Percentiles rank a stretch among this genome's conserved stretches.
These are phyloP conservation scores for Aspergillus pseudotamarii DNA, from an alignment of 2,329 filamentous ascomycete species.

Conservation along the genomic window DNA sequence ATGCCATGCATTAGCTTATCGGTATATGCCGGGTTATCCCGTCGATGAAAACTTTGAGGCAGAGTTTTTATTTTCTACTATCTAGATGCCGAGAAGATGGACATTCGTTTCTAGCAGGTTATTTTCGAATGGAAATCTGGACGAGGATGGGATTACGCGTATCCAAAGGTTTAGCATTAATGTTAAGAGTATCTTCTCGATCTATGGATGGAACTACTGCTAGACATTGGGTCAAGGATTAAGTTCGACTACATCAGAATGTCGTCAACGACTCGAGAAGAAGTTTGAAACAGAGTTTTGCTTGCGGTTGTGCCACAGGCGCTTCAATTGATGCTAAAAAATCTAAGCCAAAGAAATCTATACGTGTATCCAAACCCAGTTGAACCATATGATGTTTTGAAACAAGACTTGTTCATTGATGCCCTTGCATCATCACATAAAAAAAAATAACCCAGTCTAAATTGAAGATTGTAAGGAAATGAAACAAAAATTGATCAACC, in stretches of 20 bases:
- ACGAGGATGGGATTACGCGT: neutral
- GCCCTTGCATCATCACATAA: slow-evolving; percentile 13
- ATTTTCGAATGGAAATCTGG: neutral
- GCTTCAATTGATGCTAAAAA: neutral
- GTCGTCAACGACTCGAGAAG: slow-evolving; percentile 6
- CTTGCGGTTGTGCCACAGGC: neutral
- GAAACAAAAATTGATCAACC: slow-evolving; percentile 4
- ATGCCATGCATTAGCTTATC: neutral
- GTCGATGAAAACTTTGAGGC: neutral
- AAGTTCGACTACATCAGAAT: slow-evolving; percentile 1
- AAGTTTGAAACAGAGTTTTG: neutral
- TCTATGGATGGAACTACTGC: no score
- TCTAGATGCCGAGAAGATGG: no score
- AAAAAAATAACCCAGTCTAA: slow-evolving; percentile 16
- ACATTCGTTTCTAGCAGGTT: neutral
- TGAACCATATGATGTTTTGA: slow-evolving; percentile 1
- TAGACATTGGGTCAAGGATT: neutral
- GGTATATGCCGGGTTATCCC: neutral
- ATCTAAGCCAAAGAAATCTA: slow-evolving; percentile 5
- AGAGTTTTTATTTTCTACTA: neutral
- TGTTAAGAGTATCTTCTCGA: neutral
- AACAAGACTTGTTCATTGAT: slow-evolving; percentile 11
- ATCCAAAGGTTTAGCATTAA: neutral
- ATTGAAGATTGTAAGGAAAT: slow-evolving; percentile 1
- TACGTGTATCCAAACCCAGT: slow-evolving; percentile 9